Percentiles rank a stretch among this genome's conserved stretches.
phyloP scores from a whole-genome alignment of 2,329 filamentous ascomycete genomes.

The Trichoderma hamatum region DNA sequence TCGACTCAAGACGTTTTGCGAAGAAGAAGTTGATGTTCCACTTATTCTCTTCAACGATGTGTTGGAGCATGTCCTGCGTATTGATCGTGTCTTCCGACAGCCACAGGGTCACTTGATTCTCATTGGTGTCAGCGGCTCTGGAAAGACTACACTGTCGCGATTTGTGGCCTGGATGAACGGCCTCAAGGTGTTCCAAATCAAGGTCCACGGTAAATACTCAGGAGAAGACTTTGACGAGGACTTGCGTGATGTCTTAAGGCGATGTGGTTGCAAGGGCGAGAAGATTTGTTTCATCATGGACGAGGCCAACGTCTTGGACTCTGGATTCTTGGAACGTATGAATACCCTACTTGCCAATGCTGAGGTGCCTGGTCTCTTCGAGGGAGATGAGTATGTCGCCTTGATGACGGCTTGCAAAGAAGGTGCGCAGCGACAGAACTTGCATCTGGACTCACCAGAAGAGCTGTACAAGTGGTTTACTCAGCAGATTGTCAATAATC shows the following conservation, averaged over 20 bases:
- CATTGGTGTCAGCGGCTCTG: constrained; percentile 97
- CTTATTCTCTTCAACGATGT: constrained; percentile 99
- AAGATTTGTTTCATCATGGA: constrained; percentile 99
- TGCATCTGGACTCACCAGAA: constrained; percentile 95
- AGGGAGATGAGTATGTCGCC: constrained; percentile 98
- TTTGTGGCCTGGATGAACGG: constrained; percentile 99
- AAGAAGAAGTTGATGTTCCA: constrained; percentile 98
- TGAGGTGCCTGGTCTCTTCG: constrained; percentile 98
- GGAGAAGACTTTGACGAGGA: constrained; percentile 99
- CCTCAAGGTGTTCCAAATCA: constrained; percentile 98
- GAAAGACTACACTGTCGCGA: constrained; percentile 95
- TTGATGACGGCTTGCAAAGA: constrained; percentile 99
- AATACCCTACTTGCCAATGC: constrained; percentile 98
- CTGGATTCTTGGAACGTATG: constrained; percentile 98
- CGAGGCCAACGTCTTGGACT: constrained; percentile 97
- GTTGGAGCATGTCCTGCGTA: constrained; percentile 94
- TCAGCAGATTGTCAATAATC: constrained; percentile 96
- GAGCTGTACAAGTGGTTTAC: constrained; percentile 99
- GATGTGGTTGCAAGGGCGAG: constrained; percentile 96
- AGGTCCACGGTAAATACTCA: constrained; percentile 98
- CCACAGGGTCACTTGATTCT: constrained; percentile 97
- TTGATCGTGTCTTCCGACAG: constrained; percentile 97
- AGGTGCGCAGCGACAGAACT: constrained; percentile 91
- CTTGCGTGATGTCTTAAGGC: constrained; percentile 85
- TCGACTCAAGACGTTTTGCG: constrained; percentile 95